Evolutionary conservation across 2,329 filamentous ascomycete genomes (phyloP).

Genomic region (Aspergillus pseudotamarii): DNA sequence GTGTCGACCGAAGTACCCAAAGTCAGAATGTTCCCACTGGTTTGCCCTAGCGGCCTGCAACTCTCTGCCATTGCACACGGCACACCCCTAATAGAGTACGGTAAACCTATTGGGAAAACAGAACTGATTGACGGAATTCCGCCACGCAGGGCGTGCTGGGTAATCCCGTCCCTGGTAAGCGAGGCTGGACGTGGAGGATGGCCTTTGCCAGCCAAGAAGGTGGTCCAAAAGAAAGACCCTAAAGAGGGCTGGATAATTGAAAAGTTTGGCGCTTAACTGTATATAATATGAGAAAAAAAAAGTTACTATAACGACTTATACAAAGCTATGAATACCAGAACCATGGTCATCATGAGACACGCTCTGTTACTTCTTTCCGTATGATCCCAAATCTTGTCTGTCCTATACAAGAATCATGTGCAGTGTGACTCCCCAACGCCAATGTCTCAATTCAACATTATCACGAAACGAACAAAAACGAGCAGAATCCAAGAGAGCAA

Average conservation of each 20-base stretch:
- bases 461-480: not conserved
- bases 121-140: slow-evolving; percentile 50
- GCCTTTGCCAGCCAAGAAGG: slow-evolving; percentile 82
- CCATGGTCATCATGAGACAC: not conserved
- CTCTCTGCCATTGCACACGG: slow-evolving; percentile 78
- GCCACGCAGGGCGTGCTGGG: slow-evolving; percentile 74
- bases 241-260: slow-evolving; percentile 77
- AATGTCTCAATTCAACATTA: not conserved
- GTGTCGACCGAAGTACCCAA: slow-evolving; percentile 64
- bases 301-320: slow-evolving; percentile 6
- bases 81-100: slow-evolving; percentile 80
- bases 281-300: slow-evolving; percentile 18
- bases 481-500: slow-evolving; percentile 1
- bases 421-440: slow-evolving; percentile 6
- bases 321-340: slow-evolving; percentile 4
- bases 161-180: slow-evolving; percentile 77
- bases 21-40: slow-evolving; percentile 86
- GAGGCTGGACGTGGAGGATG: slow-evolving; percentile 71
- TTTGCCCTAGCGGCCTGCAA: slow-evolving; percentile 74
- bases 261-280: slow-evolving; percentile 44
- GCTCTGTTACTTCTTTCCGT: not conserved
- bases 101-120: slow-evolving; percentile 89
- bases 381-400: not conserved
- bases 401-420: not conserved
- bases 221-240: slow-evolving; percentile 74